Evolutionary conservation across 202 grass and related monocot genomes (phyloP), one percentile per base, ranked within the genome.

Genomic region (Hordeum pubiflorum): DNA sequence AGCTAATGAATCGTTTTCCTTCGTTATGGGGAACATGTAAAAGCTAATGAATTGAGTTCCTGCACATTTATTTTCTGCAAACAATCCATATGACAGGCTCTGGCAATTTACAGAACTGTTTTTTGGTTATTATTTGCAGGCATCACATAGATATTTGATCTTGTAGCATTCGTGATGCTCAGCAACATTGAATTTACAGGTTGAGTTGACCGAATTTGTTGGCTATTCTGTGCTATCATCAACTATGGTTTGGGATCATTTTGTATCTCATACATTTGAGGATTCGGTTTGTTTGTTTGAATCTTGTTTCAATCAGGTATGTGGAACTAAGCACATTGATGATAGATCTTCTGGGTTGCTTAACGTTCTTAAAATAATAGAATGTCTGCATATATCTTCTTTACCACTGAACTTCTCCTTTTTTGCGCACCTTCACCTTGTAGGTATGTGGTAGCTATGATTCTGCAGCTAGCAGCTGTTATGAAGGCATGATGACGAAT

Each of bases 171-270:
- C 31, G 8, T 85, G 44, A 74, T 89, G 50, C 78, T 85, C 38
- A 74, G n/a, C 29, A 24, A 72, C 31, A 84, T 74, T 82, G 73
- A 87, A 81, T 77, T 74, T 84, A 70, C 92, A 98, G 95, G 79
- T 98, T 20, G 92, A 94, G 75, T 57, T 98, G 75, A 91, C 67
- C 10, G 95, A 94, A 64, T 83, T 86, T 76, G 82, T 68, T 87
- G 90, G 86, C 40, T 93, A 78, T 86, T 91, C 86, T 38, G 55
- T 91, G 55, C 87, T 98, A 77, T 81, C 90, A 76, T 88, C 88
- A 77, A 98, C 92, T 55, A 67, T 98, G n/a, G 79, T 94, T 84
- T 98, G 95, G 95, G 95, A 98, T 83, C 90, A 94, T 34, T 83
- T 29, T 50, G 57, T 93, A 73, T 86, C 72, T 86, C 86, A 82